phyloP scores from a whole-genome alignment of 352 stramenopile species.

The Pilasporangium apinafurcum region DNA sequence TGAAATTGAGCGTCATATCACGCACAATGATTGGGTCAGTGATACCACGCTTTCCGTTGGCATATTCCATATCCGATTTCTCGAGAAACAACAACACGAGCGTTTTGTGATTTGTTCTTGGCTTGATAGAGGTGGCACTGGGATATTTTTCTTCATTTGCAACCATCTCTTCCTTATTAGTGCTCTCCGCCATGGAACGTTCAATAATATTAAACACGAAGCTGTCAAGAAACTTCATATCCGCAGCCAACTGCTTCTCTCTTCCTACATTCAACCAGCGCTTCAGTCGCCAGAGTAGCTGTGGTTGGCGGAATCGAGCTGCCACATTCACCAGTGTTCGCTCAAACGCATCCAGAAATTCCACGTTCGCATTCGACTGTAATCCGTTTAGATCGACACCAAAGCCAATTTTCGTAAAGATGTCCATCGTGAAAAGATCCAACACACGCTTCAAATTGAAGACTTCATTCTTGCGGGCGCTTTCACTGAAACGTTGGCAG shows the following conservation, averaged over 20 bases:
- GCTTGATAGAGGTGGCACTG: too few relatives aligned
- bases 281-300: slow-evolving; percentile 15
- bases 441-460: slow-evolving; percentile 20
- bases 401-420: slow-evolving; percentile 53
- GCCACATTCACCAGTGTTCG: slow-evolving; percentile 5
- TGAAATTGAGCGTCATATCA: slow-evolving; percentile 80
- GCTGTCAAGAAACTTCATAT: slow-evolving; percentile 4
- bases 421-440: slow-evolving; percentile 42
- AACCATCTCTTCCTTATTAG: too few relatives aligned
- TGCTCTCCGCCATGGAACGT: background rate
- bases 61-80: slow-evolving; percentile 13
- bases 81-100: slow-evolving; percentile 51
- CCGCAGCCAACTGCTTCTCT: slow-evolving; percentile 6
- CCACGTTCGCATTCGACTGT: slow-evolving; percentile 7
- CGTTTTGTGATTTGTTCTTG: too few relatives aligned
- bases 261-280: slow-evolving; percentile 11
- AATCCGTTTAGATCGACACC: slow-evolving; percentile 28
- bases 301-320: slow-evolving; percentile 9
- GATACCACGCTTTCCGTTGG: background rate
- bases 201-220: slow-evolving; percentile 11
- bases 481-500: background rate
- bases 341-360: slow-evolving; percentile 29
- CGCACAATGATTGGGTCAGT: slow-evolving; percentile 26
- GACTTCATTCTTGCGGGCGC: background rate
- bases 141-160: too few relatives aligned